Percentiles rank a stretch among this genome's conserved stretches.
phyloP scores from a whole-genome alignment of 106 monocot genomes.

The Vanilla planifolia region DNA sequence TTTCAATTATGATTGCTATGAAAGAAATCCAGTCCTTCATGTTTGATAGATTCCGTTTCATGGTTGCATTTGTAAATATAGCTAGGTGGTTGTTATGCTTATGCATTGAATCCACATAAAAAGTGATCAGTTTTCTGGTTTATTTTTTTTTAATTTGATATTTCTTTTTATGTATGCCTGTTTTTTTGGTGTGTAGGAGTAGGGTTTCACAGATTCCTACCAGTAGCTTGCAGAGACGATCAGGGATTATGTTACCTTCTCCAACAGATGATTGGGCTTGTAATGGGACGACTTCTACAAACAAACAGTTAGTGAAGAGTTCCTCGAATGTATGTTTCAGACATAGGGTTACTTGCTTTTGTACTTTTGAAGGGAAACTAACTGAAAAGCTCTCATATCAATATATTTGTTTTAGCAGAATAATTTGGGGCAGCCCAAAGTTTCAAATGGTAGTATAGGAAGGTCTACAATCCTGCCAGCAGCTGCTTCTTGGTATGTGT shows the following conservation, averaged over 20 bases:
- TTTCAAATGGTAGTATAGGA: conserved; percentile 18
- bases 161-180: neutral
- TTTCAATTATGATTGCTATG: too few relatives aligned
- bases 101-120: too few relatives aligned
- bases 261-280: conserved; percentile 37
- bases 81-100: too few relatives aligned
- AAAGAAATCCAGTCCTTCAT: too few relatives aligned
- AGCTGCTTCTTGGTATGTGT: conserved; percentile 53
- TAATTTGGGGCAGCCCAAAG: conserved; percentile 15
- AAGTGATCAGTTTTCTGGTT: too few relatives aligned
- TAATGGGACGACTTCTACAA: conserved; percentile 11
- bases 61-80: too few relatives aligned
- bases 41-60: too few relatives aligned
- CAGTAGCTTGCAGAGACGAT: conserved; percentile 36
- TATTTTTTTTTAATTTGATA: neutral
- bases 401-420: conserved; percentile 11
- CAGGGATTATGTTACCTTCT: conserved; percentile 49
- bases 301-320: conserved; percentile 21
- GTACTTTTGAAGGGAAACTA: neutral
- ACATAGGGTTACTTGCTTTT: neutral
- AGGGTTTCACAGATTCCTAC: conserved; percentile 41
- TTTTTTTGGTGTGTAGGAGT: conserved; percentile 26
- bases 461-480: conserved; percentile 39
- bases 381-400: neutral
- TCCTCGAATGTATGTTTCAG: conserved; percentile 16